Conservation (phyloP, 1,284 basidiomycete species). For the Somion occarium region DNA sequence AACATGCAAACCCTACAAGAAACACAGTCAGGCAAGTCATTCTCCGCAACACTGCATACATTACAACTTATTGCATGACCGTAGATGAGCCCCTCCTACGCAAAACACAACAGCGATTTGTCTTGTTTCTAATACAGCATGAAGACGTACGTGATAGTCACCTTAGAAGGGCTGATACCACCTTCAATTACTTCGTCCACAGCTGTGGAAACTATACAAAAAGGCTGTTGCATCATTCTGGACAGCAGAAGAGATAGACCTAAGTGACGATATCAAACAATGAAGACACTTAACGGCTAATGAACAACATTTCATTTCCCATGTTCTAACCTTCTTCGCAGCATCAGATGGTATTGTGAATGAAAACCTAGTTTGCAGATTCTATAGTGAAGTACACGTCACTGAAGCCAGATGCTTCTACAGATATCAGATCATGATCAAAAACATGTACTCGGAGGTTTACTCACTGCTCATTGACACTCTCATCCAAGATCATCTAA, state of each 20-base stretch:
- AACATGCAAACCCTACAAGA: too few relatives aligned
- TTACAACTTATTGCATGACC: too few relatives aligned
- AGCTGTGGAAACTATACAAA: slow-evolving; percentile 99
- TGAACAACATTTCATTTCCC: slow-evolving; percentile 94
- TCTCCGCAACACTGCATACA: too few relatives aligned
- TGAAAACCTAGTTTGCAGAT: slow-evolving; percentile 94
- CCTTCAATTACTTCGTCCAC: slow-evolving; percentile 3
- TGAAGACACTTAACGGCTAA: slow-evolving; percentile 91
- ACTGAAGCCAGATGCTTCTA: slow-evolving; percentile 98
- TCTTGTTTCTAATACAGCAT: slow-evolving; percentile 93
- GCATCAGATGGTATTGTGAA: slow-evolving; percentile 98
- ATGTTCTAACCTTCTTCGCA: slow-evolving; percentile 95
- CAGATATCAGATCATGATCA: slow-evolving; percentile 99
- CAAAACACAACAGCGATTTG: slow-evolving; percentile 79
- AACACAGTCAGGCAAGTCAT: too few relatives aligned
- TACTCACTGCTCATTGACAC: slow-evolving; percentile 98
- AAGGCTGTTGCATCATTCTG: slow-evolving; percentile 91
- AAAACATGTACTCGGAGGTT: slow-evolving; percentile 95
- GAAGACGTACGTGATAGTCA: slow-evolving; percentile 67
- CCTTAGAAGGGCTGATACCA: too few relatives aligned
- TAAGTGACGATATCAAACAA: slow-evolving; percentile 88
- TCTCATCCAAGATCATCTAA: slow-evolving; percentile 86
- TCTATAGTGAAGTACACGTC: slow-evolving; percentile 90
- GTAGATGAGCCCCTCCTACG: slow-evolving; percentile 81
- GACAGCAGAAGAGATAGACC: slow-evolving; percentile 98